phyloP scores from a whole-genome alignment of 371 early-diverging fungal species.

The Haplosporangium sp. region DNA sequence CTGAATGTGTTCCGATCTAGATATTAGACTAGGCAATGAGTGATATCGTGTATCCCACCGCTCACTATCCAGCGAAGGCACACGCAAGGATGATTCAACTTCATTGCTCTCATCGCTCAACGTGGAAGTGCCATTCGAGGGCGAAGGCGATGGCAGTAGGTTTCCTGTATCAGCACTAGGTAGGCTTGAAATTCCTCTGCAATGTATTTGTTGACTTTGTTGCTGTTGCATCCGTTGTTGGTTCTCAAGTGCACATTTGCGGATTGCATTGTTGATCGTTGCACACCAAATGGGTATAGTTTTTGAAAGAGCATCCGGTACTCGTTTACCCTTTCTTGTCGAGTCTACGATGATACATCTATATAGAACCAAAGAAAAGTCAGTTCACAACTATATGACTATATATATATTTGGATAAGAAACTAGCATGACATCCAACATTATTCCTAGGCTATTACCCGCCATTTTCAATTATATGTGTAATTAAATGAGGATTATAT shows the following conservation, averaged over 20 bases:
- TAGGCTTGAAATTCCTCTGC: not conserved
- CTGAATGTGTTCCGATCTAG: slow-evolving; percentile 80
- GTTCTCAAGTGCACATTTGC: slow-evolving; percentile 26
- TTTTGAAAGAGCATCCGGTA: slow-evolving; percentile 87
- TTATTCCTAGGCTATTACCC: slow-evolving; percentile 61
- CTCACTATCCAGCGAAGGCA: slow-evolving; percentile 19
- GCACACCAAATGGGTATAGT: slow-evolving; percentile 93
- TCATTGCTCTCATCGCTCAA: not conserved
- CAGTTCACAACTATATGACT: not conserved
- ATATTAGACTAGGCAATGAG: slow-evolving; percentile 73
- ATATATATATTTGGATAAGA: no score
- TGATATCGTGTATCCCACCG: slow-evolving; percentile 74
- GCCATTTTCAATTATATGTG: slow-evolving; percentile 62
- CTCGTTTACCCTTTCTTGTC: slow-evolving; percentile 85
- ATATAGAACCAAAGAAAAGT: slow-evolving; percentile 20
- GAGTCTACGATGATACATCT: slow-evolving; percentile 89
- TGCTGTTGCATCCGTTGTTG: slow-evolving; percentile 3
- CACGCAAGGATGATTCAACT: slow-evolving; percentile 1
- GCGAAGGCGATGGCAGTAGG: no score
- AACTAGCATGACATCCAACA: not conserved
- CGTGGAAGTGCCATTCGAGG: not conserved
- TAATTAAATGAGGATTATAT: slow-evolving; percentile 79
- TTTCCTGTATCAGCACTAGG: not conserved
- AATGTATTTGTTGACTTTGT: not conserved
- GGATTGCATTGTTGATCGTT: slow-evolving; percentile 72